phyloP scores from a whole-genome alignment of 352 stramenopile genomes.

The Phytophthora pistaciae region DNA sequence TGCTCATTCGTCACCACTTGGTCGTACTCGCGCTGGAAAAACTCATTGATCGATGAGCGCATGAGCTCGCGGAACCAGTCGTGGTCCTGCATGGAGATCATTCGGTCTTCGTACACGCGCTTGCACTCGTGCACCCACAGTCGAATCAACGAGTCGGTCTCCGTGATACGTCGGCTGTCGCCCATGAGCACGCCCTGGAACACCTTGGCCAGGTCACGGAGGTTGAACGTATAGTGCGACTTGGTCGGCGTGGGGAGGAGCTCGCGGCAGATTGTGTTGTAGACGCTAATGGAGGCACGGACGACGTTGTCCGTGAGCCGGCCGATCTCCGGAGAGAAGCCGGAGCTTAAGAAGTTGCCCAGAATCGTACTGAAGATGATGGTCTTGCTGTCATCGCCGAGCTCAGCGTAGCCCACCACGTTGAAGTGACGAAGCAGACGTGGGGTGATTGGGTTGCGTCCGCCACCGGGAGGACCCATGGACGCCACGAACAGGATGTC shows the following conservation, averaged over 20 bases:
- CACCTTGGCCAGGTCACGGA: constrained; percentile 95
- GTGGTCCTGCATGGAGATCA: constrained; percentile 93
- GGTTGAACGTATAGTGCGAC: constrained; percentile 97
- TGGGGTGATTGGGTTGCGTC: constrained; percentile 92
- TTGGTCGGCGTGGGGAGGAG: constrained; percentile 95
- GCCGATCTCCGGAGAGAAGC: constrained; percentile 54
- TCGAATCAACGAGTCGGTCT: constrained; percentile 75
- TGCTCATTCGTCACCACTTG: constrained; percentile 81
- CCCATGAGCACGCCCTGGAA: constrained; percentile 94
- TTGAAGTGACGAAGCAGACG: constrained; percentile 95
- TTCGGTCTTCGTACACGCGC: constrained; percentile 95
- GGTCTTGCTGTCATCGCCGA: constrained; percentile 90
- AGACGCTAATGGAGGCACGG: constrained; percentile 89
- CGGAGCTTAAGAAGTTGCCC: constrained; percentile 77
- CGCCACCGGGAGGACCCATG: constrained; percentile 94
- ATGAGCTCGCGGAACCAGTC: constrained; percentile 91
- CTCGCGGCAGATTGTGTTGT: constrained; percentile 91
- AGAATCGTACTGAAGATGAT: constrained; percentile 96
- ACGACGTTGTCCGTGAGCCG: constrained; percentile 80
- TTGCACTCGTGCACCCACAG: constrained; percentile 95
- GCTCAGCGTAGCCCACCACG: constrained; percentile 92
- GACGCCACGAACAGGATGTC: constrained; percentile 91
- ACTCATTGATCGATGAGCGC: constrained; percentile 66
- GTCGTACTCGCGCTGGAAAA: constrained; percentile 87
- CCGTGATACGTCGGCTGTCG: constrained; percentile 74